Evolutionary conservation across 345 rosid genomes (phyloP), one percentile per base, ranked within the genome.

Genomic region (Camelina hispida): DNA sequence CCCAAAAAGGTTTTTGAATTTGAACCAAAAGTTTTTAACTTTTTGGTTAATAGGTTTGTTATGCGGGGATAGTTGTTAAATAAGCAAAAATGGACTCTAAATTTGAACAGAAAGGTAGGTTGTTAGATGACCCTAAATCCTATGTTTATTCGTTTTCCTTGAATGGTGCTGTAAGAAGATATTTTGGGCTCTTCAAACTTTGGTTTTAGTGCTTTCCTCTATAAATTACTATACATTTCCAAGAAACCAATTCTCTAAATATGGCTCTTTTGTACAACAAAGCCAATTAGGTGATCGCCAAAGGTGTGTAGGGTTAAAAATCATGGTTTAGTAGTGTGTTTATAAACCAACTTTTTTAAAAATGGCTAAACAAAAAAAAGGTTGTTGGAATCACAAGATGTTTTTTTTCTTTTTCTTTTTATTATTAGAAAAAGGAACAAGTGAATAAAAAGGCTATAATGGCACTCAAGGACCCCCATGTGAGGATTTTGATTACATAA

Each of bases 381-480:
- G 69, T 75, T 30, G 56, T 60, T 42, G 60, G 58, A 54, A 47
- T 35, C 69, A 54, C 56, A 68, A 6, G 68, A 73, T 57, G 60
- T 7, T 62, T 51, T 7, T 15, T 7, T n/a, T n/a, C n/a, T 1
- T n/a, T 44, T 14, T 43, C 2, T 9, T 73, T 52, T 37, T 13
- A 62, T 56, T 23, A 40, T 57, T 69, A 18, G 5, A 62, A 44
- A 62, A 62, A n/a, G 74, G 42, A 12, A 48, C 46, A 68, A 61
- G 56, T 37, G 60, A 34, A 38, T 18, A 56, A 43, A 42, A 66
- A 59, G 48, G 56, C 46, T 35, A 75, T 75, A 60, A 75, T 68
- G 73, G 40, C 50, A 68, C 68, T 60, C 74, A 68, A 75, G 52
- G 74, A 68, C 62, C 66, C 66, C 71, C 78, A 78, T 78, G 81